These are phyloP conservation scores for Hypoxylon sp. DNA, from an alignment of 2,329 filamentous ascomycete genomes.

Conservation along the genomic window DNA sequence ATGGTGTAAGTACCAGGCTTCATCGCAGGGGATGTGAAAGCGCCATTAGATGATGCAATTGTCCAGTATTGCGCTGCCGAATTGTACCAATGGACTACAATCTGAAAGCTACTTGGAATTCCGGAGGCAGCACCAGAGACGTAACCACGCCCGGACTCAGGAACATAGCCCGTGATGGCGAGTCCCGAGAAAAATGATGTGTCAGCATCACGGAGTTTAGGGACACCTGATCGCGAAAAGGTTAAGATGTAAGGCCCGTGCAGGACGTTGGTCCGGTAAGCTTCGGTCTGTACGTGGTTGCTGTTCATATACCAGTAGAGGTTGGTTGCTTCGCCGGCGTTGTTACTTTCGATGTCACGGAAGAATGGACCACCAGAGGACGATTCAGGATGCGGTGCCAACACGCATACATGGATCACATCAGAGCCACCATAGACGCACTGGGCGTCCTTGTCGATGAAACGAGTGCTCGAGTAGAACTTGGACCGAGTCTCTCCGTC, in stretches of 20 bases:
- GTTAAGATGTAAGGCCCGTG: constrained; percentile 75
- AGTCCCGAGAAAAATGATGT: constrained; percentile 73
- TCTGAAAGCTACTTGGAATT: constrained; percentile 65
- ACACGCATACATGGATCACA: constrained; percentile 71
- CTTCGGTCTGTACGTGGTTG: constrained; percentile 73
- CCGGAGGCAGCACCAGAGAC: constrained; percentile 74
- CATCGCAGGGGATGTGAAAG: constrained; percentile 76
- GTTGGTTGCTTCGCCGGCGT: constrained; percentile 69
- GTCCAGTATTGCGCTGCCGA: constrained; percentile 75
- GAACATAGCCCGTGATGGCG: constrained; percentile 70
- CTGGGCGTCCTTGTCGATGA: constrained; percentile 76
- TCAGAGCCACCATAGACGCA: constrained; percentile 68
- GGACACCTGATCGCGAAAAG: constrained; percentile 72
- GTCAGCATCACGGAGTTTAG: constrained; percentile 63
- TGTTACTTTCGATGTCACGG: constrained; percentile 76
- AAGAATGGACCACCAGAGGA: constrained; percentile 77
- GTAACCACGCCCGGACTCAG: constrained; percentile 68
- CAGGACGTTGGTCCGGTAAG: constrained; percentile 70
- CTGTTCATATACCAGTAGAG: constrained; percentile 80
- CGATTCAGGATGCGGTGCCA: constrained; percentile 70
- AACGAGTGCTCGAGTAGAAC: constrained; percentile 78
- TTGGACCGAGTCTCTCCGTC: constrained; percentile 75
- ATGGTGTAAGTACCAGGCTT: constrained; percentile 78
- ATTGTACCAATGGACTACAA: constrained; percentile 78
- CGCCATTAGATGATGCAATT: constrained; percentile 67